These are phyloP conservation scores for Euphorbia pulcherrima DNA, from an alignment of 345 rosid species.

Conservation along the genomic window DNA sequence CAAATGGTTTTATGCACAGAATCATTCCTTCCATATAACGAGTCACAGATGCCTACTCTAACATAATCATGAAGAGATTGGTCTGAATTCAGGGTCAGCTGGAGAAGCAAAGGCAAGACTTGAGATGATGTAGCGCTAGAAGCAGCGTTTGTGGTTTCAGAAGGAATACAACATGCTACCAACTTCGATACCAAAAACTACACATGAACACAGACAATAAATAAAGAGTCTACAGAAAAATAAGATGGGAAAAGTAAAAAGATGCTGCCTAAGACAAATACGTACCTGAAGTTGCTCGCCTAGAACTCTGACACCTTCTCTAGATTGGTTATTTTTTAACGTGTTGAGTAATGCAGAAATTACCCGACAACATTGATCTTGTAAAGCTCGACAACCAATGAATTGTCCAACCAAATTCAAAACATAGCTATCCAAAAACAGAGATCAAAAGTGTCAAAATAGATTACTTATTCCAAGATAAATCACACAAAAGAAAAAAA, in stretches of 20 bases:
- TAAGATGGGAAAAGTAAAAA: neutral
- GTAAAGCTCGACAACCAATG: constrained; percentile 57
- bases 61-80: constrained; percentile 65
- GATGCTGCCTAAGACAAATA: constrained; percentile 11
- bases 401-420: constrained; percentile 80
- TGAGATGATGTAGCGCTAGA: constrained; percentile 50
- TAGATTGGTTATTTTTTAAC: constrained; percentile 53
- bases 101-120: constrained; percentile 54
- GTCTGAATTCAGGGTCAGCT: constrained; percentile 57
- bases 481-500: neutral
- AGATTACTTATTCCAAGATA: neutral
- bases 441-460: constrained; percentile 18
- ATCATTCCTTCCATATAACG: constrained; percentile 12
- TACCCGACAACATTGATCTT: constrained; percentile 82
- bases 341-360: constrained; percentile 56
- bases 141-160: constrained; percentile 39
- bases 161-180: constrained; percentile 67
- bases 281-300: constrained; percentile 92
- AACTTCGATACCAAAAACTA: constrained; percentile 93
- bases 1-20: neutral
- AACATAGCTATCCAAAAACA: constrained; percentile 62
- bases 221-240: neutral
- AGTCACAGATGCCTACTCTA: constrained; percentile 45
- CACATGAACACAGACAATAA: constrained; percentile 21
- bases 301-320: constrained; percentile 57